Evolutionary conservation across 2,329 filamentous ascomycete genomes (phyloP), one percentile per base, ranked within the genome.

Genomic region (Paraphoma chrysanthemicola): DNA sequence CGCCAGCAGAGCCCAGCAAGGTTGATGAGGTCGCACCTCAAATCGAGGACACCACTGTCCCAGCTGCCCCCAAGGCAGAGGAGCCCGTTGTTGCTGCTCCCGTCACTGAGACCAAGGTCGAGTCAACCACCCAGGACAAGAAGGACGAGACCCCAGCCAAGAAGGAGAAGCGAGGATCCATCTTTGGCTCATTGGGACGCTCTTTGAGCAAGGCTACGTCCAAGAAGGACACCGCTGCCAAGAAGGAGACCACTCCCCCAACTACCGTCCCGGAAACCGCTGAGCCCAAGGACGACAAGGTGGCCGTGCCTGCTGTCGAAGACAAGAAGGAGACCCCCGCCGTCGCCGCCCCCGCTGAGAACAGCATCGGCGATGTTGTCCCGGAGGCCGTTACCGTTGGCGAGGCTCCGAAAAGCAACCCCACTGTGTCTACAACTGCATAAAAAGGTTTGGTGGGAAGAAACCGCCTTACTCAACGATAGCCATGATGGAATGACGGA

Each of bases 111-210:
- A 59, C 77, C 66, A 77, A 72, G 62, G 75, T 77, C 38, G 81
- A 84, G 59, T 75, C 63, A n/a, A 60, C 65, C 23, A 23, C 23
- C 23, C 23, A 23, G 23, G 23, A 23, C 23, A 23, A 23, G 23
- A 77, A 72, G 62, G 75, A 77, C 38, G 81, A 84, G 59, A 75
- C 63, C n/a, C 47, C 47, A 61, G 77, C 78, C 45, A 73, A 83
- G 66, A 92, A 91, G 85, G 85, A 86, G 80, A 96, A 96, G 90
- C 90, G 92, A 78, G 87, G 88, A 81, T 94, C 91, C 66, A 89
- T 93, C 72, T 96, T 96, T 79, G 87, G 86, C 68, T 88, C 88
- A 71, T 86, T 91, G 71, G 85, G 77, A 64, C 77, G 78, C 64
- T 75, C 73, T 30, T 69, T 75, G 64, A 77, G 73, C 74, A 79